Percentiles rank a stretch among this genome's conserved stretches.
phyloP scores from a whole-genome alignment of 225 moss, liverwort and hornwort species.

The Polytrichum commune region DNA sequence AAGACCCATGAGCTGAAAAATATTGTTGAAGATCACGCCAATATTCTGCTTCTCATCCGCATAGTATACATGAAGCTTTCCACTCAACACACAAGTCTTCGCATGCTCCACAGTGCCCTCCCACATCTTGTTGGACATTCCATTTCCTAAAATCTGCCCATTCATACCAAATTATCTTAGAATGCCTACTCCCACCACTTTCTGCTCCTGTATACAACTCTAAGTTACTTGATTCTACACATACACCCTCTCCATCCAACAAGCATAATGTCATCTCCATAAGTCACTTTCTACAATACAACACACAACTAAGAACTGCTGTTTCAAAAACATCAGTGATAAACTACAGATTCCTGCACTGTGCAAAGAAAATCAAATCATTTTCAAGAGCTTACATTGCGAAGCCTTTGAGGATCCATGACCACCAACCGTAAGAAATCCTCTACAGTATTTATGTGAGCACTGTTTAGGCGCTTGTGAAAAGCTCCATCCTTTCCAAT shows the following conservation, averaged over 20 bases:
- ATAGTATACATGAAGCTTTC: conserved; percentile 52
- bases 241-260: too few relatives aligned
- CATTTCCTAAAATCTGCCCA: conserved; percentile 46
- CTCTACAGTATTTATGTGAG: conserved; percentile 39
- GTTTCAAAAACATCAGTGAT: too few relatives aligned
- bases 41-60: conserved; percentile 57
- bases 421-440: conserved; percentile 51
- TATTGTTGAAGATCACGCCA: conserved; percentile 50
- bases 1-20: conserved; percentile 36
- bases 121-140: conserved; percentile 62
- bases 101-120: conserved; percentile 58
- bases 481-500: conserved; percentile 35
- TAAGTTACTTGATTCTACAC: too few relatives aligned
- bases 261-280: too few relatives aligned
- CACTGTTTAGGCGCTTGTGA: conserved; percentile 43
- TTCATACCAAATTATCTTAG: neutral
- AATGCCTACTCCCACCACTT: too few relatives aligned
- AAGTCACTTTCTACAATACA: too few relatives aligned
- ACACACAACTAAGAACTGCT: too few relatives aligned
- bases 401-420: conserved; percentile 54
- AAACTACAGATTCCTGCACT: too few relatives aligned
- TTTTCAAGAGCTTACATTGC: conserved; percentile 25
- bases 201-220: too few relatives aligned
- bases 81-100: conserved; percentile 49
- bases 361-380: too few relatives aligned